Evolutionary conservation across 257 asterid genomes (phyloP).

Genomic region (Petrea volubilis): DNA sequence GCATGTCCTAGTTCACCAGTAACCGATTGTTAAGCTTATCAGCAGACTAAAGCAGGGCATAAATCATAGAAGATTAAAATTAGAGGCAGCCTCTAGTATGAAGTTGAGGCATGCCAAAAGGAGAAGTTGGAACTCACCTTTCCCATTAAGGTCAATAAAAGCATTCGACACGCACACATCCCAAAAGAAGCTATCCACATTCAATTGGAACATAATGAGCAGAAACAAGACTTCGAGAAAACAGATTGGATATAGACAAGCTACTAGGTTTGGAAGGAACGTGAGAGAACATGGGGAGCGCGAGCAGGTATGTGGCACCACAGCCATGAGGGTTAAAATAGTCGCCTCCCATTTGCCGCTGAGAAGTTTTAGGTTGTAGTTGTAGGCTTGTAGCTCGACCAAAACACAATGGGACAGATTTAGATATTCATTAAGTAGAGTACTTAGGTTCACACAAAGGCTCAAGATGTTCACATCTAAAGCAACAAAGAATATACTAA

Average conservation of each 20-base stretch:
- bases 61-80: neutral
- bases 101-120: neutral
- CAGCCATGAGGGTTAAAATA: neutral
- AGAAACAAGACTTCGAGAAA: neutral
- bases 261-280: neutral
- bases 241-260: neutral
- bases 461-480: neutral
- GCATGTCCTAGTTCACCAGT: neutral
- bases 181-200: neutral
- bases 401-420: neutral
- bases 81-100: conserved; percentile 15
- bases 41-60: neutral
- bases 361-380: neutral
- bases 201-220: neutral
- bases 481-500: neutral
- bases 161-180: too few relatives aligned
- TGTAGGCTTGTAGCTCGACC: neutral
- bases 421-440: neutral
- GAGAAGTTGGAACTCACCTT: neutral
- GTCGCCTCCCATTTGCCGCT: neutral
- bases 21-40: neutral
- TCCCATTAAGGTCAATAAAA: neutral
- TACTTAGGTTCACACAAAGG: neutral
- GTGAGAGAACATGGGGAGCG: neutral
- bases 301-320: neutral